Evolutionary conservation across 192 early-diverging fungal species (phyloP), one percentile per base, ranked within the genome.

Genomic region (Umbelopsis sp.): DNA sequence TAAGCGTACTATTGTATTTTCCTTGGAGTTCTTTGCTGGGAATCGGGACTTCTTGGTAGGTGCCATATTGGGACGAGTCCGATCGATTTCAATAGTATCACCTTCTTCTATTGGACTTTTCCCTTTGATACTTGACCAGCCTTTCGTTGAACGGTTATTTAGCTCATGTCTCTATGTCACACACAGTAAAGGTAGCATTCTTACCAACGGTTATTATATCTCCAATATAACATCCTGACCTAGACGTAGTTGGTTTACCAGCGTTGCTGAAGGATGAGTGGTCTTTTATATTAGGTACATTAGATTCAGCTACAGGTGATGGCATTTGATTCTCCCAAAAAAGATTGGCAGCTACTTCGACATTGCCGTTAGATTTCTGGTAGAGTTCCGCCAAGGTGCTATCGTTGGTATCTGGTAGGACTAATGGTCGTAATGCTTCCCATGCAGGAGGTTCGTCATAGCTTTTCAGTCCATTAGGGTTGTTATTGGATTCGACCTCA

Each of bases 1-100:
- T 36, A 86, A 81, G 14, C 85, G 81, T n/a, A 86, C 85, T 41
- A 86, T 79, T 36, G 74, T 84, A 74, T 85, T 83, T 29, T 77
- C 77, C 45, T 70, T 72, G 8, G 54, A 49, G 3, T 71, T 62
- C 16, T 56, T 29, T 22, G 67, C 65, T 17, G 54, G 65, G 2
- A 22, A 11, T 20, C 36, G 38, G 43, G 53, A 50, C 54, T 81
- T 82, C 38, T 65, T 67, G 21, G 71, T 73, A 12, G 29, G 47
- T 43, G 53, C 72, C 25, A 70, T 45, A 38, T 66, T 71, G 25
- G 76, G 79, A 17, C 32, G 65, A 43, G 69, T 26, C 25, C 85
- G 73, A 17, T 75, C 77, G 45, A 86, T 72, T 5, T 47, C 32
- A 20, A 84, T 73, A 16, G 31, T 25, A 14, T 81, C 78, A 10